Percentiles rank a stretch among this genome's conserved stretches.
These are phyloP conservation scores for Colletotrichum sp. DNA, from an alignment of 2,329 filamentous ascomycete species.

Conservation along the genomic window DNA sequence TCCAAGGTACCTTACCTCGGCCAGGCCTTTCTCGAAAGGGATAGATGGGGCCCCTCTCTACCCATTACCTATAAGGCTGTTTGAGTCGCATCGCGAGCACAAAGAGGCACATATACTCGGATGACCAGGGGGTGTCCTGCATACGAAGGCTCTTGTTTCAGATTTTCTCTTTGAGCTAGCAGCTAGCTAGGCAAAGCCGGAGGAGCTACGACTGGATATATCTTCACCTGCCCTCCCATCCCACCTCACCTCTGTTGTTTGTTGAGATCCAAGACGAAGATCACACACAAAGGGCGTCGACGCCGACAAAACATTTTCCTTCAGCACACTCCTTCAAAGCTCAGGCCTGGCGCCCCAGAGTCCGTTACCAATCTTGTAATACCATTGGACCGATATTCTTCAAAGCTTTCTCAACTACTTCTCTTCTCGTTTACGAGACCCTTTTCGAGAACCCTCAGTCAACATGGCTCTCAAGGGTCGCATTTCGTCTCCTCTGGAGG, in stretches of 20 bases:
- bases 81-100: constrained; percentile 17
- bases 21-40: background rate
- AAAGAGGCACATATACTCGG: background rate
- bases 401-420: background rate
- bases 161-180: background rate
- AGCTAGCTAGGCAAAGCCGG: background rate
- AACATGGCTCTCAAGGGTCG: constrained; percentile 55
- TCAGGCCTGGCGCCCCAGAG: constrained; percentile 16
- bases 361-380: background rate
- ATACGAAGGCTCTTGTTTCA: constrained; percentile 16
- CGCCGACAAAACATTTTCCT: background rate
- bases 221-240: background rate
- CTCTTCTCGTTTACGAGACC: background rate
- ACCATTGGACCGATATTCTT: background rate
- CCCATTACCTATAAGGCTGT: constrained; percentile 4
- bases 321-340: background rate
- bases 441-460: background rate
- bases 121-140: background rate
- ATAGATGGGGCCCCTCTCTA: background rate
- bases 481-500: constrained; percentile 69
- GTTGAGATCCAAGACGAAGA: background rate
- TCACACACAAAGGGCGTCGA: constrained; percentile 12
- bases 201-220: constrained; percentile 2
- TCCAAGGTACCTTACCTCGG: background rate
- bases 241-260: background rate